Percentiles rank a stretch among this genome's conserved stretches.
These are phyloP conservation scores for Trichosporon sp. DNA, from an alignment of 1,284 basidiomycete species.

Conservation along the genomic window DNA sequence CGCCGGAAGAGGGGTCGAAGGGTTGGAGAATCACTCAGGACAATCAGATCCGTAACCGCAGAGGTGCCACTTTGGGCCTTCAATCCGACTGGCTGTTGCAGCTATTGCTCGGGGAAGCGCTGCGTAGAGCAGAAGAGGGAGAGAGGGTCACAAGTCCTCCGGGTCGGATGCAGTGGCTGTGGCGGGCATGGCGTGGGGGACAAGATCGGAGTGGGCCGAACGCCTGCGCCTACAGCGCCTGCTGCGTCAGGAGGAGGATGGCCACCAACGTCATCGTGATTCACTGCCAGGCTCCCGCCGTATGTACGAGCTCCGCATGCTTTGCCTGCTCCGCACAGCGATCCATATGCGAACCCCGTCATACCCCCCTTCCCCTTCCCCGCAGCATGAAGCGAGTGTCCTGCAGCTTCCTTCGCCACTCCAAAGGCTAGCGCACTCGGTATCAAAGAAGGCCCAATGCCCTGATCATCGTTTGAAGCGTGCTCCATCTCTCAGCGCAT, in stretches of 20 bases:
- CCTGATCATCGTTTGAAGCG: not conserved
- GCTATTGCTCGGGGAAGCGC: not conserved
- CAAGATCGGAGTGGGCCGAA: not conserved
- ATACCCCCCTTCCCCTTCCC: too few species aligned
- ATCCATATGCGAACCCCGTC: too few species aligned
- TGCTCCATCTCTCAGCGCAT: not conserved
- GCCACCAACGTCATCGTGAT: slow-evolving; percentile 9
- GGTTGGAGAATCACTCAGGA: not conserved
- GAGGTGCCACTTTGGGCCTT: too few species aligned
- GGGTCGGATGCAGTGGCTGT: not conserved
- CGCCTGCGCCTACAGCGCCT: too few species aligned
- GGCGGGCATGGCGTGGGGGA: not conserved
- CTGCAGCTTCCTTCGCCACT: too few species aligned
- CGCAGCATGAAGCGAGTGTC: too few species aligned
- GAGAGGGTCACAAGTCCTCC: too few species aligned
- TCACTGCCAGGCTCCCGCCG: not conserved
- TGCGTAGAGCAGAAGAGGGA: not conserved
- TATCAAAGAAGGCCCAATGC: not conserved
- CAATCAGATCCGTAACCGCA: not conserved
- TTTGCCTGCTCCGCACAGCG: not conserved
- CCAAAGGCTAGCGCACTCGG: not conserved
- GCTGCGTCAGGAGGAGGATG: not conserved
- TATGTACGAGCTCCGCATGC: too few species aligned
- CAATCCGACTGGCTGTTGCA: too few species aligned
- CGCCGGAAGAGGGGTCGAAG: not conserved